A percentile compares a stretch with the other conserved stretches of the same genome.
Conservation (phyloP, 2,329 filamentous ascomycete species). For the Epichloe festucae region DNA sequence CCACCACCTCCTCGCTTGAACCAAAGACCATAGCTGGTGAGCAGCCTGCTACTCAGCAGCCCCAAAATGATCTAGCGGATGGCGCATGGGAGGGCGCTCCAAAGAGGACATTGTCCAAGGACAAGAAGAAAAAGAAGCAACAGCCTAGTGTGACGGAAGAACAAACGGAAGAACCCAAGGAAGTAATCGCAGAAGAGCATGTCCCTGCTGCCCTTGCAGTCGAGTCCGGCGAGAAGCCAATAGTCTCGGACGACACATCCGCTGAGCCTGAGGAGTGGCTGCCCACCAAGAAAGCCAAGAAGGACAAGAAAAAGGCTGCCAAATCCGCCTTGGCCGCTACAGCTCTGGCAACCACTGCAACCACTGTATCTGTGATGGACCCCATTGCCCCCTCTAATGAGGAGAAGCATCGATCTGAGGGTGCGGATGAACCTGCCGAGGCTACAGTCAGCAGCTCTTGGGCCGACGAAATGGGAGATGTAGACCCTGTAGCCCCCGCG, state of each 20-base stretch:
- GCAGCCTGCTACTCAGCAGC: neutral
- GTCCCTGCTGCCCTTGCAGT: neutral
- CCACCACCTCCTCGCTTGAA: neutral
- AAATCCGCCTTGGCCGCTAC: conserved; percentile 15
- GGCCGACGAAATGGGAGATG: conserved; percentile 9
- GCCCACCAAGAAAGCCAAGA: conserved; percentile 16
- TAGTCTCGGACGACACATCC: conserved; percentile 1
- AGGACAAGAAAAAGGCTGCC: conserved; percentile 25
- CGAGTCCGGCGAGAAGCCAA: neutral
- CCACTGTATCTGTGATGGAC: neutral
- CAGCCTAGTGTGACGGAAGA: neutral
- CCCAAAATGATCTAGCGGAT: neutral
- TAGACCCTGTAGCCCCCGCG: neutral
- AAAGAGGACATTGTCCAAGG: conserved; percentile 13
- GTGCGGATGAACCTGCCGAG: neutral
- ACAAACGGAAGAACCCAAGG: neutral
- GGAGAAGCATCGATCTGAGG: neutral
- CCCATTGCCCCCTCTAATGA: neutral
- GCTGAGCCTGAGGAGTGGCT: conserved; percentile 6
- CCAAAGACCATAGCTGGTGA: neutral
- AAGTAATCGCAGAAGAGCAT: neutral
- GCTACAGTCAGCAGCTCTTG: conserved; percentile 1
- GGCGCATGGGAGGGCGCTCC: neutral
- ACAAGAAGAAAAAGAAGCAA: conserved; percentile 12
- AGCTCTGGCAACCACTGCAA: conserved; percentile 2